Evolutionary conservation across 2,329 filamentous ascomycete species (phyloP).

Genomic region (Botryosphaeria agaves): DNA sequence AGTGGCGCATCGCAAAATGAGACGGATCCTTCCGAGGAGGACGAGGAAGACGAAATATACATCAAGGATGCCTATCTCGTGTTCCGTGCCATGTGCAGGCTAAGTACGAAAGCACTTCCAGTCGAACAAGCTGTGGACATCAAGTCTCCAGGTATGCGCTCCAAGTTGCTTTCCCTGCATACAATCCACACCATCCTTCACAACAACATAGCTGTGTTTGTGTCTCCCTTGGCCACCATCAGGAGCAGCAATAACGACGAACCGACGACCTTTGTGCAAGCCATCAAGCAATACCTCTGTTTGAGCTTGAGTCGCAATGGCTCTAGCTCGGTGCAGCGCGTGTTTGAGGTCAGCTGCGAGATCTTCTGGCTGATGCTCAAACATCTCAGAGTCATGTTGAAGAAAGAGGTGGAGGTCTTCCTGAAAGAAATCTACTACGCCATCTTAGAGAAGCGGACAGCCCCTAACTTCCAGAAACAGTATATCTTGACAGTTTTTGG

Average conservation of each 20-base stretch:
- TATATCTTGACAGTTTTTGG: conserved; percentile 79
- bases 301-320: conserved; percentile 90
- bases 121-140: conserved; percentile 86
- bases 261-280: conserved; percentile 79
- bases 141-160: conserved; percentile 90
- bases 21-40: conserved; percentile 40
- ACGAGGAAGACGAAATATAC: conserved; percentile 84
- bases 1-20: conserved; percentile 15
- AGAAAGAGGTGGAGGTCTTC: conserved; percentile 98
- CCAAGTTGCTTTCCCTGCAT: conserved; percentile 87
- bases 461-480: conserved; percentile 78
- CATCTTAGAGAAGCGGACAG: conserved; percentile 72
- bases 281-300: conserved; percentile 92
- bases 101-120: conserved; percentile 52
- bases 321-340: conserved; percentile 74
- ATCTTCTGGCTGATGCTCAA: conserved; percentile 98
- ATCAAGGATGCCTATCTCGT: conserved; percentile 94
- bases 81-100: conserved; percentile 92
- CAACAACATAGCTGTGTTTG: conserved; percentile 83
- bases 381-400: conserved; percentile 81
- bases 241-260: conserved; percentile 78
- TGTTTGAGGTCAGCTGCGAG: conserved; percentile 92
- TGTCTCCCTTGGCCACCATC: conserved; percentile 81
- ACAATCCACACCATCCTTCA: conserved; percentile 90
- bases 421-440: conserved; percentile 93